phyloP scores from a whole-genome alignment of 1,284 basidiomycete genomes.

The Ganoderma resinaceum region DNA sequence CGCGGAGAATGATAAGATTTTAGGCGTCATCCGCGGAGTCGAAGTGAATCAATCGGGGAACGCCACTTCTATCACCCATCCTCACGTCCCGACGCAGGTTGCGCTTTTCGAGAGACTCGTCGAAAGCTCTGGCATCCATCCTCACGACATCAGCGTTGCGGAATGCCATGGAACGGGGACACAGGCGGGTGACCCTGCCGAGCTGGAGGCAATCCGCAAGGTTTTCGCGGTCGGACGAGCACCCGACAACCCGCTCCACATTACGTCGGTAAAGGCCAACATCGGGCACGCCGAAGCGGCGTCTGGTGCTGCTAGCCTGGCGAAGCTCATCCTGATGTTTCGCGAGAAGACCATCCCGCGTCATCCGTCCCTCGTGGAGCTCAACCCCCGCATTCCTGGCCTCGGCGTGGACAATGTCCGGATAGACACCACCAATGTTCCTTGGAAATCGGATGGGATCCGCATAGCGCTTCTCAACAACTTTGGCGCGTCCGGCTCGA shows the following conservation, averaged over 20 bases:
- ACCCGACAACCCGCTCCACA: conserved; percentile 58
- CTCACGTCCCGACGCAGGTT: conserved; percentile 67
- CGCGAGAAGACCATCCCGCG: conserved; percentile 60
- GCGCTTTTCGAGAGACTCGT: conserved; percentile 59
- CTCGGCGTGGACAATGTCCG: conserved; percentile 55
- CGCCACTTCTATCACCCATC: conserved; percentile 73
- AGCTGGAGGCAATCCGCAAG: conserved; percentile 66
- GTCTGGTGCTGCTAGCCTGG: conserved; percentile 73
- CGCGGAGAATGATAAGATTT: conserved; percentile 67
- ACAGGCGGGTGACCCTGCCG: conserved; percentile 71
- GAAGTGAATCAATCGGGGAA: conserved; percentile 75
- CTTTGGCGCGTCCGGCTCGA: conserved; percentile 78
- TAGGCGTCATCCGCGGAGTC: conserved; percentile 70
- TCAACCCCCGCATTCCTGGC: conserved; percentile 63
- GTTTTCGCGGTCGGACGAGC: conserved; percentile 54
- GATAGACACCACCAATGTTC: conserved; percentile 50
- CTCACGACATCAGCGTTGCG: conserved; percentile 60
- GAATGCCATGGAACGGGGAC: conserved; percentile 79
- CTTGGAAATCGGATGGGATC: conserved; percentile 50
- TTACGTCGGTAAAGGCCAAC: conserved; percentile 75
- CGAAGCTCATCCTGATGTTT: conserved; percentile 76
- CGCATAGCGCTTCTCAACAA: conserved; percentile 73
- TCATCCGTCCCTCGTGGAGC: conserved; percentile 60
- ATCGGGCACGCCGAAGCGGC: conserved; percentile 80
- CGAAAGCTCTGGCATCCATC: conserved; percentile 50